phyloP scores from a whole-genome alignment of 108 stramenopile genomes.

The Schizochytrium sp. region DNA sequence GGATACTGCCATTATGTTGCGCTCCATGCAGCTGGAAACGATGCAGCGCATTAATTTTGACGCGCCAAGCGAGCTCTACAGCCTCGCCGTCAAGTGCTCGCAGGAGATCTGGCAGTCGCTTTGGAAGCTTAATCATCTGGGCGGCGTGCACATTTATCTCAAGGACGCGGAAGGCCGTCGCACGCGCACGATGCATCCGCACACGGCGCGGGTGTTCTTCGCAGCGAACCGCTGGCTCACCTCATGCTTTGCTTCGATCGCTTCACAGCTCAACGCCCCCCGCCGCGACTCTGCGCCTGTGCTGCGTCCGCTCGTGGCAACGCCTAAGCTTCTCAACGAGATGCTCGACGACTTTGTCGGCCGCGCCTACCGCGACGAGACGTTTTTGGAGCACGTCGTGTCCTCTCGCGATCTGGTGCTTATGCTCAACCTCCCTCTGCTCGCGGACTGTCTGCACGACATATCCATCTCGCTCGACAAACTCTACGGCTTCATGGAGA shows the following conservation, averaged over 20 bases:
- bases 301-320: not conserved
- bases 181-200: not conserved
- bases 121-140: not conserved
- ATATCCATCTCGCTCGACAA: not conserved
- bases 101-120: not conserved
- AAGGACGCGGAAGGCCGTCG: not conserved
- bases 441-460: not conserved
- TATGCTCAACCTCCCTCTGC: not conserved
- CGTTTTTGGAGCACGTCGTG: not conserved
- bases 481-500: not conserved
- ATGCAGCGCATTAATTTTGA: not conserved
- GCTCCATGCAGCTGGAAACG: not conserved
- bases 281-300: not conserved
- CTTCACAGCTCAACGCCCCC: not conserved
- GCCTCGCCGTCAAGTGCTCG: not conserved
- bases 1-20: not conserved
- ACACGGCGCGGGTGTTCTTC: not conserved
- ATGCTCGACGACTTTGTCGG: not conserved
- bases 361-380: not conserved
- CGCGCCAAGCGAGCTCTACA: not conserved
- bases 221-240: not conserved
- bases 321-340: not conserved
- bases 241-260: not conserved
- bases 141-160: not conserved
- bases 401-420: not conserved